phyloP scores from a whole-genome alignment of 371 early-diverging fungal genomes.

The Gilbertella persicaria region DNA sequence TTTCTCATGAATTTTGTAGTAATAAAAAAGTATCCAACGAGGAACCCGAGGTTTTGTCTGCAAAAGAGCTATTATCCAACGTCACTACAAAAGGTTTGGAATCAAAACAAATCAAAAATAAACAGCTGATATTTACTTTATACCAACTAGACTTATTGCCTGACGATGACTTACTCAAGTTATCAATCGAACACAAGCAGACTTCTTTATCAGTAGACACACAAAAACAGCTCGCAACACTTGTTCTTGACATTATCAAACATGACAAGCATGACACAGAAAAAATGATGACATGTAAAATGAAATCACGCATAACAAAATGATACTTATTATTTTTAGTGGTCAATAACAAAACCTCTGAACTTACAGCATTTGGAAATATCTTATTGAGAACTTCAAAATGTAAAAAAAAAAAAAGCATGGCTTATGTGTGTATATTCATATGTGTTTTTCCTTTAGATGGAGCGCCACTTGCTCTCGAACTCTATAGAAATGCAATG shows the following conservation, averaged over 20 bases:
- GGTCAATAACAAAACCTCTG: constrained; percentile 15
- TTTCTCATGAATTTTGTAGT: background rate
- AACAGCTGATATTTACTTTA: background rate
- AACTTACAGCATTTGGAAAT: constrained; percentile 26
- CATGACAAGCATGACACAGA: constrained; percentile 9
- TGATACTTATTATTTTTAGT: constrained; percentile 6
- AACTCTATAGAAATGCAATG: constrained; percentile 44
- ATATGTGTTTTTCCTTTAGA: constrained; percentile 1
- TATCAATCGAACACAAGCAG: constrained; percentile 27
- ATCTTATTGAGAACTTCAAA: constrained; percentile 24
- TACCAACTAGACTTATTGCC: constrained; percentile 31
- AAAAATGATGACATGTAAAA: constrained; percentile 19
- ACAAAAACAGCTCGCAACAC: constrained; percentile 23
- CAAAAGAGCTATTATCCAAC: constrained; percentile 9
- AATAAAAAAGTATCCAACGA: constrained; percentile 3
- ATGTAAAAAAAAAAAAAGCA: constrained; percentile 15
- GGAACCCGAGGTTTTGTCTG: constrained; percentile 5
- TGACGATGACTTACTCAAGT: constrained; percentile 25
- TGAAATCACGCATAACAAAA: no score
- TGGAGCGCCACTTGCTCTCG: constrained; percentile 38
- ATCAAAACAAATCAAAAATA: no score
- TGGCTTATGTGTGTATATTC: no score
- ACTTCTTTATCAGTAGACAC: constrained; percentile 26
- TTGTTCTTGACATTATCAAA: constrained; percentile 18
- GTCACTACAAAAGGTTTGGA: constrained; percentile 20